These are phyloP conservation scores for Ceratocystis cacaofunesta DNA, from an alignment of 2,329 filamentous ascomycete species.

Conservation along the genomic window DNA sequence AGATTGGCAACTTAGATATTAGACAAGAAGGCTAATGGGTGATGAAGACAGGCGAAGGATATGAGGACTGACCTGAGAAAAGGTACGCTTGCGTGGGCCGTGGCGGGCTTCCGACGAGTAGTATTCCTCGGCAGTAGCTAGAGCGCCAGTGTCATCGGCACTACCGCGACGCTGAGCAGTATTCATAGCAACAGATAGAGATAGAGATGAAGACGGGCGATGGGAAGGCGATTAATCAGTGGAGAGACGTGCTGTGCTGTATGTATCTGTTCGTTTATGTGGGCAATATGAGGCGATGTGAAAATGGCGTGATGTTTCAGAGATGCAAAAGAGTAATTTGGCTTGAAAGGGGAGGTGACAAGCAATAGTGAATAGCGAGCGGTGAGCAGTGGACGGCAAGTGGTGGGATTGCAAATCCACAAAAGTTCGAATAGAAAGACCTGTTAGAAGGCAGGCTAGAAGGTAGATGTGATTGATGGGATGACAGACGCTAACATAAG, in stretches of 20 bases:
- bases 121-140: conserved; percentile 44
- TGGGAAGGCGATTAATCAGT: too few relatives aligned
- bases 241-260: not conserved
- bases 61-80: conserved; percentile 34
- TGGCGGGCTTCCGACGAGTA: conserved; percentile 43
- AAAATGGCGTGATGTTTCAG: too few relatives aligned
- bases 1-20: not conserved
- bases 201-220: not conserved
- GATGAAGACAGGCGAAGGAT: not conserved
- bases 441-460: too few relatives aligned
- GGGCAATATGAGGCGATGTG: too few relatives aligned
- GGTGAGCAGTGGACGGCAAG: too few relatives aligned
- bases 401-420: too few relatives aligned
- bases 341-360: too few relatives aligned
- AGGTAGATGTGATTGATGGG: too few relatives aligned
- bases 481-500: too few relatives aligned
- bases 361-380: too few relatives aligned
- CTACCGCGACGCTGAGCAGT: conserved; percentile 23
- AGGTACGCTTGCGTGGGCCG: conserved; percentile 38
- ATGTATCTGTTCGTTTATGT: not conserved
- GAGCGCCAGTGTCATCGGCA: conserved; percentile 35
- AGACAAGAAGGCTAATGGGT: not conserved
- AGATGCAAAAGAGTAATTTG: too few relatives aligned
- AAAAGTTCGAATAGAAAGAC: too few relatives aligned
- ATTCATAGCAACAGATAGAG: conserved; percentile 4